A percentile compares a stretch with the other conserved stretches of the same genome.
Conservation (phyloP, 495 filamentous ascomycete species). For the Lasiosphaeria hispida region DNA sequence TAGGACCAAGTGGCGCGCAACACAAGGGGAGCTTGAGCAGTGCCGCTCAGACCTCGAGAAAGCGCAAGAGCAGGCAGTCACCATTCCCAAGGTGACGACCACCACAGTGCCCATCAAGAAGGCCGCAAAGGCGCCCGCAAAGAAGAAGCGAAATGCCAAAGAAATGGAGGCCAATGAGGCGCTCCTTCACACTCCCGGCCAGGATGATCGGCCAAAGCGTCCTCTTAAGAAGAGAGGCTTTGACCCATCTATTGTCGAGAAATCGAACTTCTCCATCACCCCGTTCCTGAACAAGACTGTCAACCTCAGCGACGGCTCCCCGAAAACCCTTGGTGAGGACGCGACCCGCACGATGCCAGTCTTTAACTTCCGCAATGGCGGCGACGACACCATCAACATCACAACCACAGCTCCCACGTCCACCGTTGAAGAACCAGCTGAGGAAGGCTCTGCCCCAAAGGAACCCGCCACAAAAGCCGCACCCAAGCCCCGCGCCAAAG, state of each 20-base stretch:
- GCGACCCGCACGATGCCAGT: constrained; percentile 14
- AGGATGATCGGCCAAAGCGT: constrained; percentile 33
- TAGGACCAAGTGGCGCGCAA: constrained; percentile 60
- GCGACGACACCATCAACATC: constrained; percentile 13
- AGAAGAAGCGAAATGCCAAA: constrained; percentile 37
- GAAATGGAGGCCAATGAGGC: constrained; percentile 35
- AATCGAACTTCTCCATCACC: constrained; percentile 89
- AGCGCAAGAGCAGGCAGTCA: constrained; percentile 29
- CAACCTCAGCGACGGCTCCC: constrained; percentile 38
- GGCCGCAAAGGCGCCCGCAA: constrained; percentile 31
- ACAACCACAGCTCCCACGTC: not conserved
- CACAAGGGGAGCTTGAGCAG: constrained; percentile 68
- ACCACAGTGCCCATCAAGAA: constrained; percentile 35
- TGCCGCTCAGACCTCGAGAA: constrained; percentile 46
- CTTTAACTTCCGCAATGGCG: constrained; percentile 15
- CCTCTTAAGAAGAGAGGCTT: constrained; percentile 51
- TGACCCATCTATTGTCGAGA: constrained; percentile 63
- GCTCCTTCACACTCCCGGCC: constrained; percentile 37
- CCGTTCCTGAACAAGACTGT: constrained; percentile 82
- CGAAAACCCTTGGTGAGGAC: constrained; percentile 15
- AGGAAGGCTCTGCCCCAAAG: constrained; percentile 21
- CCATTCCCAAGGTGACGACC: constrained; percentile 18
- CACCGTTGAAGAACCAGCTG: not conserved
- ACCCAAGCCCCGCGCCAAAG: constrained; percentile 40
- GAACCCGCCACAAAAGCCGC: constrained; percentile 10